Evolutionary conservation across 2,329 filamentous ascomycete species (phyloP).

Genomic region (Stachybotrys chartarum): DNA sequence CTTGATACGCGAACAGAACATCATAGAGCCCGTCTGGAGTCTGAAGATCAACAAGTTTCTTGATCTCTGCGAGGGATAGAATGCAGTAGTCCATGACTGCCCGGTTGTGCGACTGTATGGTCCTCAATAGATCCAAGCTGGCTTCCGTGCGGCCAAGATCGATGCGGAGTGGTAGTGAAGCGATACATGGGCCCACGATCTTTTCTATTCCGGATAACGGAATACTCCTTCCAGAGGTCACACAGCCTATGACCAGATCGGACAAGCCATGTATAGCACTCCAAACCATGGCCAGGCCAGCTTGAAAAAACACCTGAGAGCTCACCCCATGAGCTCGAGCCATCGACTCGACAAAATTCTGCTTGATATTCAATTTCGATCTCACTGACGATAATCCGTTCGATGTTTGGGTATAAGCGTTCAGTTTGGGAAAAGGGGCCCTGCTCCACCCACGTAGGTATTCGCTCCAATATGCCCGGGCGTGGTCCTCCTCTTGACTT

Average conservation of each 20-base stretch:
- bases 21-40: constrained; percentile 62
- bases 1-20: constrained; percentile 76
- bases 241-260: constrained; percentile 69
- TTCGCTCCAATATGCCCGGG: constrained; percentile 62
- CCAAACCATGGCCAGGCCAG: constrained; percentile 60
- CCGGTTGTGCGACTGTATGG: constrained; percentile 59
- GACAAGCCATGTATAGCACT: constrained; percentile 52
- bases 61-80: constrained; percentile 63
- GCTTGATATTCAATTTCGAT: not conserved
- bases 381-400: constrained; percentile 5
- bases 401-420: constrained; percentile 15
- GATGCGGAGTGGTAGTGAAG: constrained; percentile 65
- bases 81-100: constrained; percentile 56
- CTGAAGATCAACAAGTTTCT: constrained; percentile 47
- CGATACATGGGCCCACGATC: constrained; percentile 73
- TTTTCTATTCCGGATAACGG: constrained; percentile 62
- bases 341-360: constrained; percentile 15
- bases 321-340: constrained; percentile 41
- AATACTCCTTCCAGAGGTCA: constrained; percentile 76
- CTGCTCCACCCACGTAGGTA: constrained; percentile 52
- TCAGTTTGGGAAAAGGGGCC: constrained; percentile 45
- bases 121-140: constrained; percentile 53
- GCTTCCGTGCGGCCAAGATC: constrained; percentile 44
- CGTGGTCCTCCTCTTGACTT: constrained; percentile 25
- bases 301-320: constrained; percentile 69